Percentiles rank a stretch among this genome's conserved stretches.
Conservation (phyloP, 371 early-diverging fungal species). For the Mortierella sp. region DNA sequence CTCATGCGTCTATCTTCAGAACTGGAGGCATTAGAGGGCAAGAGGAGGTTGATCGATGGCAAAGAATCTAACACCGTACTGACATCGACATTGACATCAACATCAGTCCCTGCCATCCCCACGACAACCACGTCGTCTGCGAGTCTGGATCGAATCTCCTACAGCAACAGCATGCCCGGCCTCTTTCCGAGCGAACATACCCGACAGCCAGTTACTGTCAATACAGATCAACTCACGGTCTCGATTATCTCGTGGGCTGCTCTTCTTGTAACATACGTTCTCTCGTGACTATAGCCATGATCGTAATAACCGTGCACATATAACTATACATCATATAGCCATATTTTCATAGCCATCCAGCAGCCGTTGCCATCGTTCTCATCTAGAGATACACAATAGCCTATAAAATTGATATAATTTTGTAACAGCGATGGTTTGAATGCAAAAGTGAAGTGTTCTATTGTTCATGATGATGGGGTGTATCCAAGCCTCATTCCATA, state of each 20-base stretch:
- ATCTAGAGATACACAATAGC: too few relatives aligned
- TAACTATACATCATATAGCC: too few relatives aligned
- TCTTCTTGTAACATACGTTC: conserved; percentile 24
- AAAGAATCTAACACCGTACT: neutral
- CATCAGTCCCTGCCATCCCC: too few relatives aligned
- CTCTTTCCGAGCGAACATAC: conserved; percentile 4
- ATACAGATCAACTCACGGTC: conserved; percentile 23
- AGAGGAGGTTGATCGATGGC: neutral
- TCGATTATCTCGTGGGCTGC: conserved; percentile 46
- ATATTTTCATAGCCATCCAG: too few relatives aligned
- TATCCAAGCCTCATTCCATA: conserved; percentile 34
- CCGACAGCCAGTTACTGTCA: neutral
- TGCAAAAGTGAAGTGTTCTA: conserved; percentile 31
- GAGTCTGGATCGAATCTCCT: neutral
- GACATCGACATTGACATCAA: neutral
- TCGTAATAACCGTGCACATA: neutral
- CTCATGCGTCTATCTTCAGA: conserved; percentile 20
- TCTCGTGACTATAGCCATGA: conserved; percentile 11
- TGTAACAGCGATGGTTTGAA: too few relatives aligned
- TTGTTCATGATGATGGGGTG: conserved; percentile 22
- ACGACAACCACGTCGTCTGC: too few relatives aligned
- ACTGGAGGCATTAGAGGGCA: conserved; percentile 16
- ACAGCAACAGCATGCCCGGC: conserved; percentile 23
- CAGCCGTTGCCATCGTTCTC: too few relatives aligned
- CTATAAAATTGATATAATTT: too few relatives aligned